phyloP scores from a whole-genome alignment of 2,329 filamentous ascomycete genomes.

The Diaporthe vaccinii region DNA sequence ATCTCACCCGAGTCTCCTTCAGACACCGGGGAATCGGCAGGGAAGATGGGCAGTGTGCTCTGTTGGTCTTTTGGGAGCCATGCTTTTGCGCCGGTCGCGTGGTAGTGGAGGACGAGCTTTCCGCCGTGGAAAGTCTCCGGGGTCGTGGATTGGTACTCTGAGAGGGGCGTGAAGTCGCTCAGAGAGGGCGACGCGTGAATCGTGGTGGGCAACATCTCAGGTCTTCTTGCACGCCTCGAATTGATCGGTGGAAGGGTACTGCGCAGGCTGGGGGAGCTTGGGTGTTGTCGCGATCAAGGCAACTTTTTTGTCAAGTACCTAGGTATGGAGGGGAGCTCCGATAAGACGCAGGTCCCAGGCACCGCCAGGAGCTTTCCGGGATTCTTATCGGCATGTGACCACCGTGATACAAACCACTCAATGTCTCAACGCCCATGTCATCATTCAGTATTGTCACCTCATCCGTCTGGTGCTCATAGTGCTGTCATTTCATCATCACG shows the following conservation, averaged over 20 bases:
- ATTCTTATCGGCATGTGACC: constrained; percentile 32
- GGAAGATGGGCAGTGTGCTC: constrained; percentile 68
- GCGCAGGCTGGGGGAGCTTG: constrained; percentile 35
- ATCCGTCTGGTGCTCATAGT: not conserved
- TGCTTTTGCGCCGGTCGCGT: constrained; percentile 69
- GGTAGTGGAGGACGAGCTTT: constrained; percentile 79
- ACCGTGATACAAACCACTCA: not conserved
- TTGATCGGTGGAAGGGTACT: constrained; percentile 39
- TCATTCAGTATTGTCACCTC: not conserved
- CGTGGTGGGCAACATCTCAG: constrained; percentile 63
- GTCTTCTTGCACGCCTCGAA: constrained; percentile 28
- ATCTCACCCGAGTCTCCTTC: constrained; percentile 53
- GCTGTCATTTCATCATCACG: not conserved
- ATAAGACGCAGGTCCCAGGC: constrained; percentile 3
- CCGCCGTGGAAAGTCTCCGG: constrained; percentile 79
- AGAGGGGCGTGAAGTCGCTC: constrained; percentile 73
- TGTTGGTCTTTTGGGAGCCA: constrained; percentile 67
- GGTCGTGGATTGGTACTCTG: constrained; percentile 79
- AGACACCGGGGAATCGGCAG: constrained; percentile 53
- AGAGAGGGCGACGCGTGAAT: constrained; percentile 69
- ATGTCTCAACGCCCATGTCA: not conserved
- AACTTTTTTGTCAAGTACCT: too few relatives aligned
- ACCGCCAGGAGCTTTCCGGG: not conserved
- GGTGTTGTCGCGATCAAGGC: not conserved
- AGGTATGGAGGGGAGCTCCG: constrained; percentile 27